These are phyloP conservation scores for Pontederia crassipes DNA, from an alignment of 176 grass and related monocot genomes.

Conservation along the genomic window DNA sequence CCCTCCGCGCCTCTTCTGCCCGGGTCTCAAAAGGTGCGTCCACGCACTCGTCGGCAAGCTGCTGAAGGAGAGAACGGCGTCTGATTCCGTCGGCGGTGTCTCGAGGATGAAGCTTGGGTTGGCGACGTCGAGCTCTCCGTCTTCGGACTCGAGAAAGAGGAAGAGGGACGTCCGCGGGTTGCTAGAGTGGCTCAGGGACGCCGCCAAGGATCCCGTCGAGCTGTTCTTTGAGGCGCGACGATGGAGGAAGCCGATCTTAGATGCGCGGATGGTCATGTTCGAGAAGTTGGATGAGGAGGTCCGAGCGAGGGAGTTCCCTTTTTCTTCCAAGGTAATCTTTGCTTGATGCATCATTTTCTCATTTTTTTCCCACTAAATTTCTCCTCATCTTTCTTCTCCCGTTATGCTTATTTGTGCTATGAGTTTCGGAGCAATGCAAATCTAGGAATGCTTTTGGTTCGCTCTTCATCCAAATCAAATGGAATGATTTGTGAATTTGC, in stretches of 20 bases:
- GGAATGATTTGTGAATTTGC: too few relatives aligned
- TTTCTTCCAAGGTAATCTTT: constrained; percentile 18
- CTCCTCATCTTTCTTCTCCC: constrained; percentile 22
- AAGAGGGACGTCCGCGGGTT: constrained; percentile 33
- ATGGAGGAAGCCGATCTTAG: constrained; percentile 40
- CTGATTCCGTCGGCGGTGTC: background rate
- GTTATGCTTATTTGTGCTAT: background rate
- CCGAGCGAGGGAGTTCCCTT: constrained; percentile 40
- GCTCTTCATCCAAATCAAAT: too few relatives aligned
- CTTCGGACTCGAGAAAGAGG: background rate
- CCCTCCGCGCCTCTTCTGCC: background rate
- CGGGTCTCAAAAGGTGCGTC: too few relatives aligned
- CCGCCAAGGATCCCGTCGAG: constrained; percentile 41
- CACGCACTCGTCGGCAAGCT: background rate
- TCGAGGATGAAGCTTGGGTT: background rate
- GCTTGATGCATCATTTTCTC: background rate
- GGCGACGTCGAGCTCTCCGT: background rate
- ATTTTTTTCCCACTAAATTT: too few relatives aligned
- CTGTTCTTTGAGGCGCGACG: constrained; percentile 19
- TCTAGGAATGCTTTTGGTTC: background rate
- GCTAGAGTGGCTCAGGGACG: constrained; percentile 41
- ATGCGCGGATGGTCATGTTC: constrained; percentile 44
- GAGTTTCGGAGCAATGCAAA: too few relatives aligned
- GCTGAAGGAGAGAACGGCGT: too few relatives aligned
- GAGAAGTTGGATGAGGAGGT: constrained; percentile 40